Evolutionary conservation across 306 rosid species (phyloP), one percentile per base, ranked within the genome.

Genomic region (Castanea sativa): DNA sequence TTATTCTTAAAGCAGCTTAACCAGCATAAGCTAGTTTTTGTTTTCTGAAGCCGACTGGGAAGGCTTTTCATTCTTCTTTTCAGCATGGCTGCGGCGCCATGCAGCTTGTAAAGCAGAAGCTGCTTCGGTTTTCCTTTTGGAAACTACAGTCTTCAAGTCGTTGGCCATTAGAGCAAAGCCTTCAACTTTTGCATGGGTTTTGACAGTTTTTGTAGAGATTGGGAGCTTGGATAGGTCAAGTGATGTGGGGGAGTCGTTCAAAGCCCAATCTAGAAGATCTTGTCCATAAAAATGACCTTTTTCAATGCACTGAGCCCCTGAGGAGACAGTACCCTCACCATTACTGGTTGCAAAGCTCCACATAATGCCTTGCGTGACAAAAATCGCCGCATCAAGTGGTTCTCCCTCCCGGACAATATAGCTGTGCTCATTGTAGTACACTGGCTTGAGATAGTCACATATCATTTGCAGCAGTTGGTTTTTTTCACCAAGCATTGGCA

Each of bases 201-300:
- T 35, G 41, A 5, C 41, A 5, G 41, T 35, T 35, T 35, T 35
- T 1, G 85, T 53, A 11, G 92, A 86, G 35, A 73, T n/a, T 55
- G 58, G 58, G n/a, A 16, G 58, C 2, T 55, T 67, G 7, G 92
- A 90, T 65, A 86, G 81, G 43, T 78, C 7, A 33, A 33, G 38
- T 33, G 38, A 33, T 33, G 38, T 51, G n/a, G 86, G 76, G 59
- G 75, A 27, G 85, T 33, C 38, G 2, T 33, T 33, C 1, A 33
- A 33, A 33, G 38, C 38, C 38, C 38, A 35, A 35, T 82, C 83
- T 70, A 92, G 92, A 58, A 94, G 94, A 76, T 94, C 97, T 76
- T 94, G 97, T 57, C 98, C 98, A 73, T 93, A 94, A 75, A 94
- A 92, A 82, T 94, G 91, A 43, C 97, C 97, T 19, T 90, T 77